Conservation (phyloP, 2,329 filamentous ascomycete genomes). For the Talaromyces atroroseus region DNA sequence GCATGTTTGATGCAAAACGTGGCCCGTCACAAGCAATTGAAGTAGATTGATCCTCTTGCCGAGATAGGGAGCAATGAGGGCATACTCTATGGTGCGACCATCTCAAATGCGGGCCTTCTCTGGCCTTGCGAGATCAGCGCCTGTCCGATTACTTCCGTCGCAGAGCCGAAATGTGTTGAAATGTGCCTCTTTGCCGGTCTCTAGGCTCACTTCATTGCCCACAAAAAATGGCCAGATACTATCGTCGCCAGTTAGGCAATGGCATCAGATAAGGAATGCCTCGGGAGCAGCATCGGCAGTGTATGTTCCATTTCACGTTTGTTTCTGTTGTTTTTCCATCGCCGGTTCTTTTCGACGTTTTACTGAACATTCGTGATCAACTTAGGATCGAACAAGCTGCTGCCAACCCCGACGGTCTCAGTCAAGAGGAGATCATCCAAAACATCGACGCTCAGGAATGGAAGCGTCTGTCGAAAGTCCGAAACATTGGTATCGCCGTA, state of each 20-base stretch:
- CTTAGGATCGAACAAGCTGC: conserved; percentile 45
- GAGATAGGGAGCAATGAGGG: conserved; percentile 32
- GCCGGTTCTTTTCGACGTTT: neutral
- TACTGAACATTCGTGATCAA: neutral
- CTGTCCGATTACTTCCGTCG: conserved; percentile 27
- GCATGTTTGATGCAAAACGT: neutral
- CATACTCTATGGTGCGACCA: conserved; percentile 37
- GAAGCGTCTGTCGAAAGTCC: conserved; percentile 69
- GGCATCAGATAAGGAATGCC: conserved; percentile 39
- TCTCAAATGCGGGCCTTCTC: conserved; percentile 32
- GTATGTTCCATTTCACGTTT: neutral
- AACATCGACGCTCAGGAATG: conserved; percentile 77
- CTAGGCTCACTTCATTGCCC: conserved; percentile 28
- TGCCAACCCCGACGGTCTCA: conserved; percentile 51
- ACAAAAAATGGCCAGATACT: conserved; percentile 12
- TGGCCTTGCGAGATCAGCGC: conserved; percentile 27
- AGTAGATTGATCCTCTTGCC: neutral
- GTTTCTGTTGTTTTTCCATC: neutral
- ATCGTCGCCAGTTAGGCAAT: conserved; percentile 26
- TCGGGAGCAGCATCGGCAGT: conserved; percentile 40
- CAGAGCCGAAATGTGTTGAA: conserved; percentile 33
- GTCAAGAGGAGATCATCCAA: conserved; percentile 64
- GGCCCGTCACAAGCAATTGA: neutral
- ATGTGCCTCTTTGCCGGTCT: conserved; percentile 35
- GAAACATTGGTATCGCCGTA: conserved; percentile 97